Conservation (phyloP, 805 yeast genomes). For the Danielia oregonensis region DNA sequence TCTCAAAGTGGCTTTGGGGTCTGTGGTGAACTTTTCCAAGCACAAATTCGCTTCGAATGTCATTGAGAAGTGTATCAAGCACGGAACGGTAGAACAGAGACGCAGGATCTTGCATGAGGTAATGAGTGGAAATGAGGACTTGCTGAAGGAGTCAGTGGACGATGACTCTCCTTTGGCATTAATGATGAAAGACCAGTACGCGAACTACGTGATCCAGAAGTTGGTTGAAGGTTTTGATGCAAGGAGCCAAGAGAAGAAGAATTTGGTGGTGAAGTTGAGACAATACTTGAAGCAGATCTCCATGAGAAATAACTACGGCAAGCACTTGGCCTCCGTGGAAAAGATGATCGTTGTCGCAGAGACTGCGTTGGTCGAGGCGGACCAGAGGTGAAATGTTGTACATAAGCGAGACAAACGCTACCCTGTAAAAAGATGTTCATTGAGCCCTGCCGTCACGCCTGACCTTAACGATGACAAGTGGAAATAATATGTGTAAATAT, state of each 20-base stretch:
- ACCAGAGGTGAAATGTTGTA: conserved; percentile 6
- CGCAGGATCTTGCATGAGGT: conserved; percentile 62
- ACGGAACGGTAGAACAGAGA: conserved; percentile 64
- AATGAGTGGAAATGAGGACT: conserved; percentile 48
- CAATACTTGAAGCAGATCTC: conserved; percentile 75
- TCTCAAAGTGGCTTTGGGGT: conserved; percentile 62
- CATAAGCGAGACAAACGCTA: background rate
- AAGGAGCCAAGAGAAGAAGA: conserved; percentile 58
- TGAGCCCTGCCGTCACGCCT: too few relatives aligned
- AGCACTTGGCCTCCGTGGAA: conserved; percentile 81
- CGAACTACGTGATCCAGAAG: conserved; percentile 95
- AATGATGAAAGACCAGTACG: conserved; percentile 98
- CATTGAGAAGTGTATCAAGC: conserved; percentile 86
- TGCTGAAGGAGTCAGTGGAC: conserved; percentile 43
- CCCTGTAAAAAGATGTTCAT: background rate
- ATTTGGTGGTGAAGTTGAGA: conserved; percentile 70
- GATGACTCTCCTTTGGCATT: conserved; percentile 72
- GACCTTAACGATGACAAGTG: too few relatives aligned
- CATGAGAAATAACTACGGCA: conserved; percentile 63
- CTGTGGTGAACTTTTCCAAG: conserved; percentile 79
- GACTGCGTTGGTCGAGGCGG: conserved; percentile 41
- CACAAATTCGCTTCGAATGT: conserved; percentile 98
- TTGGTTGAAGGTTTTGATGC: conserved; percentile 74
- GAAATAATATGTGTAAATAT: too few relatives aligned
- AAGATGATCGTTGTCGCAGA: conserved; percentile 60